These are phyloP conservation scores for Alopecurus myosuroides DNA, from an alignment of 176 grass and related monocot species.

Conservation along the genomic window DNA sequence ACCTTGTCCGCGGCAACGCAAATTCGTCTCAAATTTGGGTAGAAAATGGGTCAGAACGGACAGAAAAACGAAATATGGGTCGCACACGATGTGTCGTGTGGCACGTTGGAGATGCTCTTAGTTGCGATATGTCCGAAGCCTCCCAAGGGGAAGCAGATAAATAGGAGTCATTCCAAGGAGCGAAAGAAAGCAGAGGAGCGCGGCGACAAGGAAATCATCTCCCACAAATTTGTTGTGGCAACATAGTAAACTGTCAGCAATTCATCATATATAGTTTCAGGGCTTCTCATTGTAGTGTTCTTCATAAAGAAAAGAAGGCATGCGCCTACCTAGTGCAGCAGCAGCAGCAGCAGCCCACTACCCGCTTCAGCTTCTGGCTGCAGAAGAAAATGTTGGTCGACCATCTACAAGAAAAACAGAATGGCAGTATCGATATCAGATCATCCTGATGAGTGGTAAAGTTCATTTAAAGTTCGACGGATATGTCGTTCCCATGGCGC, in stretches of 20 bases:
- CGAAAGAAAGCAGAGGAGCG: no score
- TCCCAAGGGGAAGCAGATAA: no score
- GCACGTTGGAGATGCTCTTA: no score
- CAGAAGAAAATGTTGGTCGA: conserved; percentile 90
- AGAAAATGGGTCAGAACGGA: no score
- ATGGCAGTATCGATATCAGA: conserved; percentile 25
- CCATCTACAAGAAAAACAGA: conserved; percentile 54
- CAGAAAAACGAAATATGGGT: no score
- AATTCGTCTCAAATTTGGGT: no score
- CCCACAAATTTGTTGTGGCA: conserved; percentile 52
- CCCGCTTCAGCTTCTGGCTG: conserved; percentile 88
- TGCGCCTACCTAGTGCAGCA: conserved; percentile 67
- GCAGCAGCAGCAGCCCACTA: conserved; percentile 84
- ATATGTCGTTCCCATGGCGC: conserved; percentile 49
- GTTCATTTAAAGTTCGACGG: background rate
- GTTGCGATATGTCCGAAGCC: no score
- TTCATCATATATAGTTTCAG: background rate
- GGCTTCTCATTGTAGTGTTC: background rate
- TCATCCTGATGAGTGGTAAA: background rate
- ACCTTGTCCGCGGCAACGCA: no score
- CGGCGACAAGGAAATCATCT: conserved; percentile 52
- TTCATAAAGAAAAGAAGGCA: background rate
- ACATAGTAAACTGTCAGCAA: background rate
- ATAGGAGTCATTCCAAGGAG: no score
- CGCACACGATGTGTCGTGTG: no score